Base-by-base conservation (phyloP, 2,329 filamentous ascomycete genomes). In the Colletotrichum sp. region DNA sequence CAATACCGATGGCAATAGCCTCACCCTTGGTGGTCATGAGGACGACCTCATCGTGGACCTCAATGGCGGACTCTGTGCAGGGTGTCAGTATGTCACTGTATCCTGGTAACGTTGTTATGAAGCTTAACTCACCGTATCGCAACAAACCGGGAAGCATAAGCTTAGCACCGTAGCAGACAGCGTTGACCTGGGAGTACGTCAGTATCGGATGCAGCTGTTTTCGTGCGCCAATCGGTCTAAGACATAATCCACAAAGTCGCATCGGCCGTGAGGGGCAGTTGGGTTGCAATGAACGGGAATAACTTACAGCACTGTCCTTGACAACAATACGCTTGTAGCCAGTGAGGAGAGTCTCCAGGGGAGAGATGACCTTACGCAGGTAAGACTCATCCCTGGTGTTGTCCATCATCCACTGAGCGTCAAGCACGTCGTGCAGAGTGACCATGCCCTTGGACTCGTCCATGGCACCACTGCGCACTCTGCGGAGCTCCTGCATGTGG, bases 21-120 rank as follows among this genome's bases (percentile, higher is more conserved):
- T 99, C 97, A 82, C 97, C 97, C 91, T 99, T 99, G 82, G 97
- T 98, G 74, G 97, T 98, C 94, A 99, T 98, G 76, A 99, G 89
- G 48, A 99, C 96, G 82, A 98, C 93, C 88, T 99, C 97, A 85
- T 99, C 97, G 84, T 98, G 93, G 78, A 97, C 92, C 86, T 98
- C 96, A 84, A 98, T 98, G 78, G 92, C 95, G 80, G 94, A 89
- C 89, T 98, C 96, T 94, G 83, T 77, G 28, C n/a, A 79, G 65
- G 6, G 48, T 43, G 27, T 76, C 56, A 76, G 74, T 16, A 67
- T 75, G 78, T 84, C 82, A 84, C 81, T 74, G 64, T n/a, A 48
- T 52, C 30, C n/a, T 28, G 30, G 43, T 64, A 43, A 64, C 34
- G 55, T 73, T 43, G 78, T 74, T 79, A 52, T 52, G 77, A 55